A percentile compares a stretch with the other conserved stretches of the same genome.
phyloP scores from a whole-genome alignment of 495 filamentous ascomycete species.

The Tuber umbilicatum region DNA sequence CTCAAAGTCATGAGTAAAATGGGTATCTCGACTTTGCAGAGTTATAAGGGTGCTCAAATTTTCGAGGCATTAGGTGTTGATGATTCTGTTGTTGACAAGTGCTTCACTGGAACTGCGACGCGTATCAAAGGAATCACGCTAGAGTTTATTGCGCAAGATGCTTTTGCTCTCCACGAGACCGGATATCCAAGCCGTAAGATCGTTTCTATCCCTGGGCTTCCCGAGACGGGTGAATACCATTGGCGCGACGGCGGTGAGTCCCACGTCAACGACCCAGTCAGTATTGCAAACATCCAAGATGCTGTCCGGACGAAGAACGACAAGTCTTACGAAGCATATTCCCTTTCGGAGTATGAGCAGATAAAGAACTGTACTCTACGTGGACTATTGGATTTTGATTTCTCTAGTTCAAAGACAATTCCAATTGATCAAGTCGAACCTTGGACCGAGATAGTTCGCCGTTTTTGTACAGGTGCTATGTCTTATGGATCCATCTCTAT shows the following conservation, averaged over 20 bases:
- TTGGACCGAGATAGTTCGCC: slow-evolving; percentile 97
- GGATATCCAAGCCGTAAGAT: slow-evolving; percentile 83
- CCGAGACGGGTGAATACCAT: slow-evolving; percentile 96
- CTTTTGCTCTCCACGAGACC: slow-evolving; percentile 93
- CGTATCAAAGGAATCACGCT: slow-evolving; percentile 95
- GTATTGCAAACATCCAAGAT: slow-evolving; percentile 97
- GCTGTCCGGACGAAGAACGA: slow-evolving; percentile 98
- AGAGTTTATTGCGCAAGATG: slow-evolving; percentile 91
- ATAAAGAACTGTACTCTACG: slow-evolving; percentile 97
- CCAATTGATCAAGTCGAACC: slow-evolving; percentile 98
- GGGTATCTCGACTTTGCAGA: slow-evolving; percentile 97
- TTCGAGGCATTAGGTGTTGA: slow-evolving; percentile 98
- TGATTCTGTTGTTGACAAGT: slow-evolving; percentile 89
- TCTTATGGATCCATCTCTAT: slow-evolving; percentile 99
- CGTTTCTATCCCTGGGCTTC: slow-evolving; percentile 70
- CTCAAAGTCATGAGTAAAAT: slow-evolving; percentile 99
- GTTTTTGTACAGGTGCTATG: slow-evolving; percentile 99
- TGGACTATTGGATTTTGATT: slow-evolving; percentile 95
- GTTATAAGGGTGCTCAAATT: slow-evolving; percentile 98
- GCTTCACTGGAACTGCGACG: slow-evolving; percentile 92
- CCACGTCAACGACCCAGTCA: slow-evolving; percentile 94
- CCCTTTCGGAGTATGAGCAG: slow-evolving; percentile 86
- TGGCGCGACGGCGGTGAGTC: slow-evolving; percentile 98
- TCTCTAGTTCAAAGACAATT: slow-evolving; percentile 76
- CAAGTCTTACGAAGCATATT: slow-evolving; percentile 99